Percentiles rank a stretch among this genome's conserved stretches.
phyloP scores from a whole-genome alignment of 108 stramenopile species.

The Cyclotella kingstonii region DNA sequence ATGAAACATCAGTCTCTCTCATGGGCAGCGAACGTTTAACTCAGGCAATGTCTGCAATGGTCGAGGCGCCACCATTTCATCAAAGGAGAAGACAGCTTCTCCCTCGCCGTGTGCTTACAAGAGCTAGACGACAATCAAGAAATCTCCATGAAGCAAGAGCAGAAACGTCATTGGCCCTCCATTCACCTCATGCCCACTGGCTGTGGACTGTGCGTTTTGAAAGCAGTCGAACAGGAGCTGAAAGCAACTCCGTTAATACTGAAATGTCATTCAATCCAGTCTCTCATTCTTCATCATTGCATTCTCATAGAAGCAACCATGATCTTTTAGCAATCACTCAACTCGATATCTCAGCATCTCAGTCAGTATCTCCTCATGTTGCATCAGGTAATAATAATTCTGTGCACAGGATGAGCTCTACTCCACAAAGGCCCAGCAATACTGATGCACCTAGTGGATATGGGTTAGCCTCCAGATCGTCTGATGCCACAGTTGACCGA shows the following conservation, averaged over 20 bases:
- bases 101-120: slow-evolving; percentile 13
- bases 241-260: not conserved
- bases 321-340: no score
- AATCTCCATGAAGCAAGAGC: not conserved
- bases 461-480: not conserved
- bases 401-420: no score
- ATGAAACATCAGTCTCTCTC: slow-evolving; percentile 34
- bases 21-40: slow-evolving; percentile 33
- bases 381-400: no score
- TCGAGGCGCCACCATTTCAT: slow-evolving; percentile 30
- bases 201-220: slow-evolving; percentile 16
- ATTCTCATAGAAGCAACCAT: not conserved
- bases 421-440: not conserved
- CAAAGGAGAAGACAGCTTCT: slow-evolving; percentile 7
- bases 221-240: not conserved
- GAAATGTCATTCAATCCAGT: not conserved
- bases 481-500: slow-evolving; percentile 9
- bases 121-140: slow-evolving; percentile 6
- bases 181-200: slow-evolving; percentile 16
- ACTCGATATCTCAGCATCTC: no score
- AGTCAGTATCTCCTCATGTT: no score
- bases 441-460: not conserved
- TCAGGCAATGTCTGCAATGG: slow-evolving; percentile 15
- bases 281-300: not conserved
- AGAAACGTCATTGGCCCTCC: not conserved